Evolutionary conservation across 306 rosid species (phyloP).

Genomic region (Inga laurina): DNA sequence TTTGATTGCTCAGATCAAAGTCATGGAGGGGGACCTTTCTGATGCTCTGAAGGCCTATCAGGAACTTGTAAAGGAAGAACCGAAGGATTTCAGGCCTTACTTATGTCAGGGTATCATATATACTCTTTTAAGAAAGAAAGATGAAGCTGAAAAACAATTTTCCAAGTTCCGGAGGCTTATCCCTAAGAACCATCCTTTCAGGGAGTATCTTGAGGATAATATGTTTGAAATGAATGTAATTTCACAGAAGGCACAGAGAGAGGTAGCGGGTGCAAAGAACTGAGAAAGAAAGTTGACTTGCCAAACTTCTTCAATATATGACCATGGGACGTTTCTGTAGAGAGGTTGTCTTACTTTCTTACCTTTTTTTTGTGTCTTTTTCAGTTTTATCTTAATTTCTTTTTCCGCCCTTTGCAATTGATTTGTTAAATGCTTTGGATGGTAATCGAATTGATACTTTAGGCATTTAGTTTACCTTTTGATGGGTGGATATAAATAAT

Average conservation of each 20-base stretch:
- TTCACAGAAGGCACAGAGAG: conserved; percentile 47
- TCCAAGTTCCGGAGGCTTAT: conserved; percentile 69
- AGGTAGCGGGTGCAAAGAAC: conserved; percentile 39
- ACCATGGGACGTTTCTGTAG: conserved; percentile 27
- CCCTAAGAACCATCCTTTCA: conserved; percentile 81
- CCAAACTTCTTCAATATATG: neutral
- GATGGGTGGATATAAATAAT: neutral
- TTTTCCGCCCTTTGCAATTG: neutral
- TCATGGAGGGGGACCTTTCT: conserved; percentile 63
- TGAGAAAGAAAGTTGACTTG: conserved; percentile 29
- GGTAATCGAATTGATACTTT: neutral
- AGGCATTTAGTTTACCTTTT: neutral
- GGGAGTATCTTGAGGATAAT: conserved; percentile 71
- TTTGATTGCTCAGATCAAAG: conserved; percentile 72
- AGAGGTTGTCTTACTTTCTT: conserved; percentile 31
- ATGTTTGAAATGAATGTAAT: conserved; percentile 63
- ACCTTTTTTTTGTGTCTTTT: no score
- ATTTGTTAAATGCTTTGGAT: conserved; percentile 27
- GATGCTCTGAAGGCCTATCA: conserved; percentile 77
- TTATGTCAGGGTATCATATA: conserved; percentile 88
- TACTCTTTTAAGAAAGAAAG: conserved; percentile 64
- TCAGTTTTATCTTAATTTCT: neutral
- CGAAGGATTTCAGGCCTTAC: conserved; percentile 86
- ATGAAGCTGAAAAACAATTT: conserved; percentile 83
- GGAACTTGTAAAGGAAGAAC: conserved; percentile 78